phyloP scores from a whole-genome alignment of 805 yeast species.

The Kodamaea fukazawae region DNA sequence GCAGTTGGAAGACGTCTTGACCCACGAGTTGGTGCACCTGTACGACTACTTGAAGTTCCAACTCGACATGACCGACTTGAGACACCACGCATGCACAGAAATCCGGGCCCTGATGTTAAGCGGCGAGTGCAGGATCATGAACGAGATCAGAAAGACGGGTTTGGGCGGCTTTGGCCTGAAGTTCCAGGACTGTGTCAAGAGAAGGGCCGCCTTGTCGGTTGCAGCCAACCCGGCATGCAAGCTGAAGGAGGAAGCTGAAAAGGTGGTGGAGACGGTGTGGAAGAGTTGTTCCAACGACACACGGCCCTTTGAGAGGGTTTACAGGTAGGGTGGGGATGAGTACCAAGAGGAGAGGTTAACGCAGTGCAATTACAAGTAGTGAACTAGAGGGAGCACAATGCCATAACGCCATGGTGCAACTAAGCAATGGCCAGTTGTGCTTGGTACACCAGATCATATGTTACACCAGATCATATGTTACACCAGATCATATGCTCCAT shows the following conservation, averaged over 20 bases:
- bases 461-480: too few species aligned
- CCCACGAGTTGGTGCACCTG: slow-evolving; percentile 92
- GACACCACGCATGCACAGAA: slow-evolving; percentile 96
- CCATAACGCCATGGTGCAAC: too few species aligned
- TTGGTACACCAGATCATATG: too few species aligned
- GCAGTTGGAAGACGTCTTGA: slow-evolving; percentile 85
- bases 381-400: too few species aligned
- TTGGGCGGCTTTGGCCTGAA: slow-evolving; percentile 63
- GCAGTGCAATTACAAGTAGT: too few species aligned
- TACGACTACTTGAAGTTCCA: slow-evolving; percentile 87
- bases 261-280: slow-evolving; percentile 84
- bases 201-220: slow-evolving; percentile 86
- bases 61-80: slow-evolving; percentile 78
- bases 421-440: too few species aligned
- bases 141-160: slow-evolving; percentile 65
- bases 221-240: slow-evolving; percentile 82
- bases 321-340: slow-evolving; percentile 41
- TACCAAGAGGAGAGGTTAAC: neutral
- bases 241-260: slow-evolving; percentile 67
- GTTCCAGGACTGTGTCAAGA: slow-evolving; percentile 84
- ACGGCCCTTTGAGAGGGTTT: slow-evolving; percentile 91
- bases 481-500: too few species aligned
- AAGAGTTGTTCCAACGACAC: slow-evolving; percentile 92
- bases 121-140: slow-evolving; percentile 92
- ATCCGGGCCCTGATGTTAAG: slow-evolving; percentile 88